Evolutionary conservation across 1,139 yeast species (phyloP), one percentile per base, ranked within the genome.

Genomic region (Geotrichum candidum): DNA sequence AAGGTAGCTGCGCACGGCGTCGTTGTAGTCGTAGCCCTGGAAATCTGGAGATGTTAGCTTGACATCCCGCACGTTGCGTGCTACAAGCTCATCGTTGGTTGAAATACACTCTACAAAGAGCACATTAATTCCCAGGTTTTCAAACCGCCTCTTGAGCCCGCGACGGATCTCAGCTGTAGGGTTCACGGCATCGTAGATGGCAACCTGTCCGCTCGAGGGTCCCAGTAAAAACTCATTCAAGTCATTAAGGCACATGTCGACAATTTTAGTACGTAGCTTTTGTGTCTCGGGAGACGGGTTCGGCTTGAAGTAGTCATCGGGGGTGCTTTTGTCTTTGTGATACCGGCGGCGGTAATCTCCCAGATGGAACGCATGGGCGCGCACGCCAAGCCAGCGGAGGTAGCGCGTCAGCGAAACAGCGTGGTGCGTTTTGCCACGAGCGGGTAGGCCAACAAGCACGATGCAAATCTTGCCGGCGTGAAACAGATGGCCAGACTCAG

Each of bases 391-490:
- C 81, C 99, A 94, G 68, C 97, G 81, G 66, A 95, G 80, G 73
- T 92, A 94, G 64, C 99, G 82, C 1, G 97, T 91, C 65, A 94
- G 80, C 13, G 96, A 87, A 31, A 92, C 98, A 7, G 97, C 88
- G 63, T 92, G 81, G 72, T 92, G 94, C 0, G 99, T 94, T 73
- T 94, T 94, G 6, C 99, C 98, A 61, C 99, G 82, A 0, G 97
- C 99, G 0, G 99, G 99, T 65, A 92, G 80, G 0, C 99, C 99
- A 6, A 90, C 96, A 68, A 94, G 80, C 11, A 88, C 90, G 63
- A 94, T 87, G 70, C 96, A 85, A 60, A 94, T 86, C 71, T 91
- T 90, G 3, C 99, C 99, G 3, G 99, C 98, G 70, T 94, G 98
- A 77, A 90, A 94, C 69, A 95, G 79, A 65, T 90, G 81, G 0